These are phyloP conservation scores for Millerozyma miso DNA, from an alignment of 805 yeast genomes.

Conservation along the genomic window DNA sequence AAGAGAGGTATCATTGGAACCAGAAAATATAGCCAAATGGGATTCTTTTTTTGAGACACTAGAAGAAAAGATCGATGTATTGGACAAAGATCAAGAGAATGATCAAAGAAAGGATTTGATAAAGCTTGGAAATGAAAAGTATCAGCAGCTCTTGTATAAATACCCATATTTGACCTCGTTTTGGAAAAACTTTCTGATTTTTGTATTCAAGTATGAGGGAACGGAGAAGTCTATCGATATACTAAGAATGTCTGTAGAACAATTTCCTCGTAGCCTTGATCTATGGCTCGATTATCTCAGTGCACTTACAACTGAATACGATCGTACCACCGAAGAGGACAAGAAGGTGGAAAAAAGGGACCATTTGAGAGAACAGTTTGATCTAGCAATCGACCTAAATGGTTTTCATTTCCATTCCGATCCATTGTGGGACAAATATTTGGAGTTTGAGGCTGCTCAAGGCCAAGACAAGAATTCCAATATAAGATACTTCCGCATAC, in stretches of 20 bases:
- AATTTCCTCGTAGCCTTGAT: slow-evolving; percentile 57
- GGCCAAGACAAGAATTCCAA: slow-evolving; percentile 20
- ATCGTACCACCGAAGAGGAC: slow-evolving; percentile 21
- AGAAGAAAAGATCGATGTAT: slow-evolving; percentile 17
- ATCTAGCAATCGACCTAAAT: slow-evolving; percentile 43
- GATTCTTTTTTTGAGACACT: slow-evolving; percentile 31
- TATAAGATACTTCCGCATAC: slow-evolving; percentile 34
- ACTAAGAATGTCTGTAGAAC: slow-evolving; percentile 41
- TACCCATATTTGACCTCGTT: slow-evolving; percentile 58
- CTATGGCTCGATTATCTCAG: slow-evolving; percentile 66
- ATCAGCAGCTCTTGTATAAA: slow-evolving; percentile 37
- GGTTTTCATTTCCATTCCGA: slow-evolving; percentile 78
- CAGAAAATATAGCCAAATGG: slow-evolving; percentile 36
- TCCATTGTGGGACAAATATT: slow-evolving; percentile 74
- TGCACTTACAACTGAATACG: slow-evolving; percentile 37
- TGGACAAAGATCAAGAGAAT: slow-evolving; percentile 7
- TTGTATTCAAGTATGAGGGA: slow-evolving; percentile 57
- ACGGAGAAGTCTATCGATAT: slow-evolving; percentile 44
- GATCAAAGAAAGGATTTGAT: slow-evolving; percentile 16
- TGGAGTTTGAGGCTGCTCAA: slow-evolving; percentile 53
- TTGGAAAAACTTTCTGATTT: slow-evolving; percentile 60
- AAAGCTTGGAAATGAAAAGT: slow-evolving; percentile 11
- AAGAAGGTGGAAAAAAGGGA: slow-evolving; percentile 11
- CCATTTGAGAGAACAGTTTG: slow-evolving; percentile 41
- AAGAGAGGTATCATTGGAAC: slow-evolving; percentile 9